Evolutionary conservation across 2,329 filamentous ascomycete species (phyloP).

Genomic region (Pseudocercospora ulei): DNA sequence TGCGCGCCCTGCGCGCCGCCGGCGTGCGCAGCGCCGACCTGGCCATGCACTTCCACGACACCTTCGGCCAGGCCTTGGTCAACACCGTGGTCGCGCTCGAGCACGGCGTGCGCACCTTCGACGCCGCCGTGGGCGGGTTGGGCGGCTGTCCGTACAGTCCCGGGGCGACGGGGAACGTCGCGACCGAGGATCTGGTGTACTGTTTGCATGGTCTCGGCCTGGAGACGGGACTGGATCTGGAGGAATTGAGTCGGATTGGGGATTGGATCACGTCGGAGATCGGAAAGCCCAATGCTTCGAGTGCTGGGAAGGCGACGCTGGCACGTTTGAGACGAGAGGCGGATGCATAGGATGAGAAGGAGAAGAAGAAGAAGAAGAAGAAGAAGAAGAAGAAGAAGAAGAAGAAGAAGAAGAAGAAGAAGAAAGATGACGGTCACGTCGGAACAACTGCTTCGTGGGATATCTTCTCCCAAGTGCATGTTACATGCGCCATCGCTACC

Average conservation of each 20-base stretch:
- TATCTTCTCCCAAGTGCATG: conserved; percentile 4
- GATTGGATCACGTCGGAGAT: conserved; percentile 60
- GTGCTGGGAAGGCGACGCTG: conserved; percentile 54
- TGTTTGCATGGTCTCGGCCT: conserved; percentile 63
- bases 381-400: too few relatives aligned
- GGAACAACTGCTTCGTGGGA: conserved; percentile 7
- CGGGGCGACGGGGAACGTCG: conserved; percentile 76
- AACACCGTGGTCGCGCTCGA: conserved; percentile 70
- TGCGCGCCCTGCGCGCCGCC: conserved; percentile 55
- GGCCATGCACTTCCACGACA: conserved; percentile 78
- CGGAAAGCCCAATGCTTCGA: conserved; percentile 54
- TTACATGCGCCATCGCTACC: conserved; percentile 3
- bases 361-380: too few relatives aligned
- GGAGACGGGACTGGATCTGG: conserved; percentile 61
- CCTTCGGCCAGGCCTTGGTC: conserved; percentile 74
- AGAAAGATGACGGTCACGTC: too few relatives aligned
- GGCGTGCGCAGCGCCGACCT: conserved; percentile 61
- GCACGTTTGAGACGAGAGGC: conserved; percentile 23
- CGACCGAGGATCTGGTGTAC: conserved; percentile 75
- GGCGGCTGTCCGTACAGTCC: conserved; percentile 80
- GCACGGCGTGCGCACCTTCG: conserved; percentile 68
- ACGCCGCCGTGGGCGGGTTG: conserved; percentile 67
- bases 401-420: too few relatives aligned
- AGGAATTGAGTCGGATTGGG: conserved; percentile 58
- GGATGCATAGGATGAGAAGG: conserved; percentile 8